A percentile compares a stretch with the other conserved stretches of the same genome.
phyloP scores from a whole-genome alignment of 1,284 basidiomycete genomes.

The Malassezia psittaci region DNA sequence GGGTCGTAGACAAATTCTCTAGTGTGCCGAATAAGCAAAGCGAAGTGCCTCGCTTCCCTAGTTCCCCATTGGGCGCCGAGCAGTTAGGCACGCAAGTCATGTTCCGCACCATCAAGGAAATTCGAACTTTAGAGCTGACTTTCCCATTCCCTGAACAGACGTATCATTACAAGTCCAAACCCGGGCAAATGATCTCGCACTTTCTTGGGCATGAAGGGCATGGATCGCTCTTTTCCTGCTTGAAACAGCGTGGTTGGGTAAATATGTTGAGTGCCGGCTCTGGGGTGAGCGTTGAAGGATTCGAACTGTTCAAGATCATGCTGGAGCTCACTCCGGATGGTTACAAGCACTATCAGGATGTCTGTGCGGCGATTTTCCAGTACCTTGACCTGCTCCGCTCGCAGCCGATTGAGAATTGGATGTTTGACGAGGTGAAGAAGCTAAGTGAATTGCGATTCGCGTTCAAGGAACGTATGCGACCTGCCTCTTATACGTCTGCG shows the following conservation, averaged over 20 bases:
- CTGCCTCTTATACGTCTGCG: constrained; percentile 70
- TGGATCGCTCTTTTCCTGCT: constrained; percentile 79
- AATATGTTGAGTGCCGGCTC: constrained; percentile 67
- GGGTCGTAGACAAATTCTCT: constrained; percentile 67
- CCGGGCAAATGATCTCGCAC: constrained; percentile 69
- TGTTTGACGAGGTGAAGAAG: constrained; percentile 68
- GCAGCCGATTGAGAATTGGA: constrained; percentile 58
- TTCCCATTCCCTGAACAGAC: constrained; percentile 62
- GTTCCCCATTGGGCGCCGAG: constrained; percentile 56
- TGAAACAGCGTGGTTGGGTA: constrained; percentile 86
- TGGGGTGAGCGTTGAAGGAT: constrained; percentile 61
- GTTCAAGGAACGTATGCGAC: constrained; percentile 73
- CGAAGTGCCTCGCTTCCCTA: constrained; percentile 58
- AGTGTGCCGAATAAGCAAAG: constrained; percentile 62
- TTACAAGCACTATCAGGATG: constrained; percentile 71
- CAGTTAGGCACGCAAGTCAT: constrained; percentile 65
- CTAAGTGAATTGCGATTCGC: constrained; percentile 71
- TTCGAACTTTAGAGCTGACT: constrained; percentile 73
- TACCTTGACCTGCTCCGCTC: constrained; percentile 77
- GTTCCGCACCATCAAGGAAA: constrained; percentile 80
- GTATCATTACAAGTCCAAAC: constrained; percentile 68
- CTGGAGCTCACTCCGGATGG: constrained; percentile 74
- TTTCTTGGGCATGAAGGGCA: constrained; percentile 92
- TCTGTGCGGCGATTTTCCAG: constrained; percentile 67
- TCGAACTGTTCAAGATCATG: constrained; percentile 78